Evolutionary conservation across 768 basidiomycete genomes (phyloP), one percentile per base, ranked within the genome.

Genomic region (Suillus sp.): DNA sequence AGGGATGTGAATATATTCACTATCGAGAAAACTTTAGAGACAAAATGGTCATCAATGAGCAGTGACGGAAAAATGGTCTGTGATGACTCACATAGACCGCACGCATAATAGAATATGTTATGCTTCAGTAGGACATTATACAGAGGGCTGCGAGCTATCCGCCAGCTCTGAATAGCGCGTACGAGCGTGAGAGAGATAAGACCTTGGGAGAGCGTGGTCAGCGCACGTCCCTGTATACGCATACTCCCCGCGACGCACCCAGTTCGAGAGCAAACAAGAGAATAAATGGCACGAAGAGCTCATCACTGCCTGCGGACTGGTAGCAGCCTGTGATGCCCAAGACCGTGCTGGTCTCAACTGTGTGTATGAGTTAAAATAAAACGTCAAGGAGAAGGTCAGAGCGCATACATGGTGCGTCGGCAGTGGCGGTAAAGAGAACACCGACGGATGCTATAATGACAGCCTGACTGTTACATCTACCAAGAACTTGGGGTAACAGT

Each of bases 81-180:
- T 3, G 13, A 9, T 54, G 34, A 54, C 53, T 54, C n/a, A 54
- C 53, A 35, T 34, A 54, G 53, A 54, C 53, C 53, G n/a, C 32
- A 54, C 14, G n/a, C 32, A 14, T 54, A 54, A 32, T 54, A 54
- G 32, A 34, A 34, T 35, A 54, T 35, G n/a, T 35, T 54, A 22
- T 54, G 53, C 53, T 54, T 54, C 13, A 47, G 13, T 2, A 47
- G 13, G 22, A 47, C 14, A 7, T 25, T 22, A 13, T 47, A 47
- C 47, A 47, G 22, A 47, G 4, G 47, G 47, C 13, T 14, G 25
- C 22, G n/a, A n/a, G 47, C 47, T 11, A 6, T 14, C 13, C 22
- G 22, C 47, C 47, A 47, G 22, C 47, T 47, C 47, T 47, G 47
- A 25, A 47, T 47, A 5, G 47, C 47, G 5, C 22, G 47, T 14